Conservation (phyloP, 2,329 filamentous ascomycete species). For the Ambrosiella beaveri region DNA sequence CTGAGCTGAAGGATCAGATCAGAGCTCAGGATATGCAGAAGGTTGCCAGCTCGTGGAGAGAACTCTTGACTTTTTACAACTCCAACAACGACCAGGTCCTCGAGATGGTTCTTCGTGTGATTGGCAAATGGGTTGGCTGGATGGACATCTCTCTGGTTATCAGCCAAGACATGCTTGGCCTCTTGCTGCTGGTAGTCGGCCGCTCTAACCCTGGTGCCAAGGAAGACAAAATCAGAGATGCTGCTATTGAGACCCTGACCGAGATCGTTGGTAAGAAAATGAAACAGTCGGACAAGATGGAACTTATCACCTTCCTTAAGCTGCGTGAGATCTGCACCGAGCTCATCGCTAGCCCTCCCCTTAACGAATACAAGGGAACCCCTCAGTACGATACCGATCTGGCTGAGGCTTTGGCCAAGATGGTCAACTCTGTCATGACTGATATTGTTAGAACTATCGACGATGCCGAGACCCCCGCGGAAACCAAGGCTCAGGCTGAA, state of each 20-base stretch:
- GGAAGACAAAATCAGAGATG: slow-evolving; percentile 69
- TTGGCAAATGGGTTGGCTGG: slow-evolving; percentile 97
- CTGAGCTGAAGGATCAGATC: slow-evolving; percentile 78
- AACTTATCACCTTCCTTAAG: slow-evolving; percentile 83
- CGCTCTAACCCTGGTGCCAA: slow-evolving; percentile 36
- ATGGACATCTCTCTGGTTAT: slow-evolving; percentile 91
- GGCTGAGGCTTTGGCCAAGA: slow-evolving; percentile 83
- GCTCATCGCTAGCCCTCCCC: slow-evolving; percentile 64
- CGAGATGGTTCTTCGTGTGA: slow-evolving; percentile 77
- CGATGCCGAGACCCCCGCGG: slow-evolving; percentile 39
- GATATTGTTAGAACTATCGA: slow-evolving; percentile 82
- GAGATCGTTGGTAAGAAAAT: slow-evolving; percentile 98
- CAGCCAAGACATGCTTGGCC: slow-evolving; percentile 69
- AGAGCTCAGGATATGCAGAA: slow-evolving; percentile 75
- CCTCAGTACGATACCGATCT: slow-evolving; percentile 88
- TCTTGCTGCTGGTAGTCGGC: slow-evolving; percentile 76
- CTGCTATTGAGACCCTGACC: slow-evolving; percentile 84
- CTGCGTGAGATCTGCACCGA: slow-evolving; percentile 71
- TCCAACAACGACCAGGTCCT: slow-evolving; percentile 54
- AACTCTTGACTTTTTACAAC: slow-evolving; percentile 65
- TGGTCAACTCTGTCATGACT: slow-evolving; percentile 76
- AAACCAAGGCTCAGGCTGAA: slow-evolving; percentile 58
- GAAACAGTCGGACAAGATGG: slow-evolving; percentile 81
- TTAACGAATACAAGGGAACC: slow-evolving; percentile 63
- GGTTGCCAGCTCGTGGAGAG: slow-evolving; percentile 79